Conservation (phyloP, 176 grass and related monocot genomes). For the Rhynchospora pubera region DNA sequence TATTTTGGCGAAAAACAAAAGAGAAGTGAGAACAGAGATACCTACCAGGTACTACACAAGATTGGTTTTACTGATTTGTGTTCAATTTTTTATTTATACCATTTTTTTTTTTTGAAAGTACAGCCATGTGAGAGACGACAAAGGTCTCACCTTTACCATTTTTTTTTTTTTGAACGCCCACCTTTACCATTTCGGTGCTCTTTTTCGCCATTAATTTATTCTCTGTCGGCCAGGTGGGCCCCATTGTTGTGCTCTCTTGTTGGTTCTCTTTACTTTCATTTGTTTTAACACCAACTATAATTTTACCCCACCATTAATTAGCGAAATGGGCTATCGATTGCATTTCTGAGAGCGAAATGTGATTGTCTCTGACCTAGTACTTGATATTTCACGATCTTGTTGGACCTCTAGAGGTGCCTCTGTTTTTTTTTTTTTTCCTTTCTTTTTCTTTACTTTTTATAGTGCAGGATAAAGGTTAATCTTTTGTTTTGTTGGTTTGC, state of each 20-base stretch:
- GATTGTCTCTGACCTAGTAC: slow-evolving; percentile 7
- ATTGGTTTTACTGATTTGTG: neutral
- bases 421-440: no score
- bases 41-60: neutral
- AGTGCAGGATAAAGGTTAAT: neutral
- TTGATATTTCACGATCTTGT: slow-evolving; percentile 13
- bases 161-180: no score
- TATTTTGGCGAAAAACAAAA: neutral
- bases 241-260: neutral
- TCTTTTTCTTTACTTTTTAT: neutral
- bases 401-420: neutral
- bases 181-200: slow-evolving; percentile 7
- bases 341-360: slow-evolving; percentile 19
- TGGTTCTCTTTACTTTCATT: neutral
- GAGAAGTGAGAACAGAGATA: neutral
- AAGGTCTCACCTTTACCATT: slow-evolving; percentile 13
- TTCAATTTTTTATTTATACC: neutral
- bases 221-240: neutral
- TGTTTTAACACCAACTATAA: neutral
- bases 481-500: neutral
- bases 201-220: slow-evolving; percentile 29
- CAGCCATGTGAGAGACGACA: slow-evolving; percentile 23
- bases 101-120: slow-evolving; percentile 24
- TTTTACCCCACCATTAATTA: slow-evolving; percentile 1
- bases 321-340: slow-evolving; percentile 1